Base-by-base conservation (phyloP, 306 rosid species). In the Lotus japonicus region DNA sequence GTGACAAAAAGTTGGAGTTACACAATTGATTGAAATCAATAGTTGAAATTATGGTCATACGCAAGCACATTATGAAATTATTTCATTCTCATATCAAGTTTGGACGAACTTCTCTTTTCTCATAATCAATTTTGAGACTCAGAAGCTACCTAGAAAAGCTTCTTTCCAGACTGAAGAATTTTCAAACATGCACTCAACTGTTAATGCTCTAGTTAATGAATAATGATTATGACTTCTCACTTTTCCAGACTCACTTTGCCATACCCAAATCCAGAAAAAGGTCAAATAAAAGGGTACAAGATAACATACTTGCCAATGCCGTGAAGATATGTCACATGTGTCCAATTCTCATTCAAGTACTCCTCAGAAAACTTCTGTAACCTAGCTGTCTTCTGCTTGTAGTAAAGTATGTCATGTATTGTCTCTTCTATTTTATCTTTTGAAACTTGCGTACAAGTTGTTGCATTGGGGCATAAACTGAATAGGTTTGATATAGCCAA, bases 261-360 rank as follows among this genome's bases (percentile, higher is more conserved):
- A 6, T 17, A 46, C 9, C 9, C 10, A 46, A 46, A 46, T 46
- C 9, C 9, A 14, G 6, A 11, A 48, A 43, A 11, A 11, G 15
- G 2, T 11, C 52, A 44, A 16, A 12, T n/a, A 28, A 11, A 52
- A 17, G 9, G 31, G 17, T 33, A 53, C 0, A 44, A 74, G 5
- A 2, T 23, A 7, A 48, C 64, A 46, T 85, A 87, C 97, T 84
- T 90, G 82, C 95, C 97, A 70, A 90, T 83, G n/a, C 92, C 89
- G 43, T 73, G 84, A 73, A 90, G 73, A 51, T 86, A 73, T 65
- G 97, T 84, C n/a, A 86, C 97, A 46, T 87, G 82, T 21, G 84
- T 90, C 97, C 95, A 90, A 43, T 61, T 70, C 19, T 70, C 86
- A 28, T 68, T 56, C 76, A 90, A 59, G 78, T 90, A 91, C 58